Conservation (phyloP, 2,329 filamentous ascomycete genomes). For the Coniochaeta prunicola region DNA sequence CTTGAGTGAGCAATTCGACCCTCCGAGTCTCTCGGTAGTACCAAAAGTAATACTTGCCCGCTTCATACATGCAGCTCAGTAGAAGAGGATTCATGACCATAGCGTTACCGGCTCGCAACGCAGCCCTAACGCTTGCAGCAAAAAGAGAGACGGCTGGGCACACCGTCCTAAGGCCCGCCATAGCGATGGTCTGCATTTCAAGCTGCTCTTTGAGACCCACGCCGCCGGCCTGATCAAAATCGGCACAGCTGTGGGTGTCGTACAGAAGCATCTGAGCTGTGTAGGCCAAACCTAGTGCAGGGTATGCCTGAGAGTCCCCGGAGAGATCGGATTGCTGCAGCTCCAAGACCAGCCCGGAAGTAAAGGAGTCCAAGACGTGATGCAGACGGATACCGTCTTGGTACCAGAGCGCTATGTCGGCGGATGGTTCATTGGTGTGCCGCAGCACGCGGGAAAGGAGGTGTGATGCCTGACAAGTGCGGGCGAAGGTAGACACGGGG, state of each 20-base stretch:
- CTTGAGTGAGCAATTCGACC: neutral
- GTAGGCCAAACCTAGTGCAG: conserved; percentile 5
- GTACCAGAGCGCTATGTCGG: conserved; percentile 5
- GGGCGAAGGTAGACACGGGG: conserved; percentile 7
- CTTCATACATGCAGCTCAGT: conserved; percentile 6
- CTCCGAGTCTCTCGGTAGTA: conserved; percentile 5
- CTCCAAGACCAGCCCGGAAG: conserved; percentile 4
- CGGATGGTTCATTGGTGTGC: conserved; percentile 6
- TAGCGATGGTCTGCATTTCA: conserved; percentile 6
- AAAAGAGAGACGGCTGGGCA: conserved; percentile 1
- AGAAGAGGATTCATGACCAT: conserved; percentile 4
- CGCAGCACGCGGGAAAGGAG: conserved; percentile 9
- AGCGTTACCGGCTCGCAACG: conserved; percentile 2
- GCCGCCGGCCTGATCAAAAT: conserved; percentile 4
- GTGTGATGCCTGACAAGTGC: conserved; percentile 10
- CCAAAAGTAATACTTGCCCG: conserved; percentile 4
- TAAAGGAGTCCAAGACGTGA: conserved; percentile 4
- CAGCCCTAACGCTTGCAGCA: neutral
- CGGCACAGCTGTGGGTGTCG: conserved; percentile 9
- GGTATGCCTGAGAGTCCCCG: neutral
- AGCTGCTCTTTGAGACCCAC: conserved; percentile 6
- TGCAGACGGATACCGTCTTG: conserved; percentile 7
- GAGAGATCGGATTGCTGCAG: neutral
- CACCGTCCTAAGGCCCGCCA: conserved; percentile 5
- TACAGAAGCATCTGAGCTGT: conserved; percentile 8